Base-by-base conservation (phyloP, 805 yeast species). In the Komagataella pseudopastoris region DNA sequence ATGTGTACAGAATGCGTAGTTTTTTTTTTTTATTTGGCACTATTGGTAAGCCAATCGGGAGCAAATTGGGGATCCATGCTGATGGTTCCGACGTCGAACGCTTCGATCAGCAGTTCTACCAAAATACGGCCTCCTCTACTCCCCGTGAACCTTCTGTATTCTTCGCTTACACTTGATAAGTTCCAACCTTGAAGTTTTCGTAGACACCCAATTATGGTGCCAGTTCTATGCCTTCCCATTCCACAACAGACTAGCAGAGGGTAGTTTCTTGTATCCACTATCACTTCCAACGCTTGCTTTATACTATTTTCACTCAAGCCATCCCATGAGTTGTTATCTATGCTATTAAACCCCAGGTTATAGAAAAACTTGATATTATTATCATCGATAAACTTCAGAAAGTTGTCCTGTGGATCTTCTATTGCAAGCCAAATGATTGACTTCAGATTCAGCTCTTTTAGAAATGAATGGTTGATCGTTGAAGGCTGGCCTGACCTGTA, bases 141-240 rank as follows among this genome's bases (percentile, higher is more conserved):
- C 0, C 98, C 98, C 0, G 97, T 87, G 63, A 90, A 93, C 52
- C 99, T 69, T 59, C 98, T 75, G 63, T 91, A 91, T 63, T 91
- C 99, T 64, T 91, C 99, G 52, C 89, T 80, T 1, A 91, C 93
- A 63, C 85, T 71, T 8, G 98, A 96, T 62, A 91, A 70, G 61
- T 95, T 93, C 99, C 99, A 91, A n/a, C 95, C 91, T 72, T 93
- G 97, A 17, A 93, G 70, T 54, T 96, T 75, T 56, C 99, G 71
- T 48, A 91, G 69, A 65, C 99, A 91, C 1, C 99, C 99, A 54
- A 93, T 80, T 3, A 93, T 96, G 0, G 98, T 90, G 1, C 99
- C 99, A 0, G 98, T 90, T 56, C 99, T 74, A 65, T 91, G 99
- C 58, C 99, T 73, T 0, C 99, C 99, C 99, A 93, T 93, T 12